Conservation (phyloP, 2,329 filamentous ascomycete genomes). For the Coniochaeta prunicola region DNA sequence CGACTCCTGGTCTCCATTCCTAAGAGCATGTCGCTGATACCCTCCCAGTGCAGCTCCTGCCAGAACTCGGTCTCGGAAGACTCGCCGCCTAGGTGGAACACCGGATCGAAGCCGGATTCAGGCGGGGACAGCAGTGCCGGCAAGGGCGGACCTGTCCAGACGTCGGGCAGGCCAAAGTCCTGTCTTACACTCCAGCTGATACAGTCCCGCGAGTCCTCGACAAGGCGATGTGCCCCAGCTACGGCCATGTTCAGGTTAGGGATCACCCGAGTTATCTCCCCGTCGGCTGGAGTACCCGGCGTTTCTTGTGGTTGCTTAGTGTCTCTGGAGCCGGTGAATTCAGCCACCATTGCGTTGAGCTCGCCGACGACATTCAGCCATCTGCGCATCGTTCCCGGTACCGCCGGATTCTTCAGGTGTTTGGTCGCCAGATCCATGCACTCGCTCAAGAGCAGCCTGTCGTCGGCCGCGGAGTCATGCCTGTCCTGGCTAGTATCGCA, state of each 20-base stretch:
- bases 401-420: constrained; percentile 21
- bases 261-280: background rate
- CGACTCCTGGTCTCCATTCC: background rate
- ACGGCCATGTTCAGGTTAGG: background rate
- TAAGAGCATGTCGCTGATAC: constrained; percentile 7
- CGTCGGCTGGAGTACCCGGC: background rate
- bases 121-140: background rate
- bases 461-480: constrained; percentile 18
- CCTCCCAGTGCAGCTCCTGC: constrained; percentile 7
- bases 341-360: constrained; percentile 15
- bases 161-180: background rate
- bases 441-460: constrained; percentile 22
- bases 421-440: constrained; percentile 24
- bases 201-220: background rate
- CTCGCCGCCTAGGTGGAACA: background rate
- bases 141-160: background rate
- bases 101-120: background rate
- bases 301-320: background rate
- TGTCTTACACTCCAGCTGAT: background rate
- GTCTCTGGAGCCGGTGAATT: constrained; percentile 5
- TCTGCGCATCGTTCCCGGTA: constrained; percentile 28
- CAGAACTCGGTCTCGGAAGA: constrained; percentile 1
- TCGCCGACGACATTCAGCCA: constrained; percentile 27
- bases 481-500: constrained; percentile 11
- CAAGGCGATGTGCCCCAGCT: background rate